Conservation (phyloP, 2,329 filamentous ascomycete genomes). For the Alternaria metachromatica region DNA sequence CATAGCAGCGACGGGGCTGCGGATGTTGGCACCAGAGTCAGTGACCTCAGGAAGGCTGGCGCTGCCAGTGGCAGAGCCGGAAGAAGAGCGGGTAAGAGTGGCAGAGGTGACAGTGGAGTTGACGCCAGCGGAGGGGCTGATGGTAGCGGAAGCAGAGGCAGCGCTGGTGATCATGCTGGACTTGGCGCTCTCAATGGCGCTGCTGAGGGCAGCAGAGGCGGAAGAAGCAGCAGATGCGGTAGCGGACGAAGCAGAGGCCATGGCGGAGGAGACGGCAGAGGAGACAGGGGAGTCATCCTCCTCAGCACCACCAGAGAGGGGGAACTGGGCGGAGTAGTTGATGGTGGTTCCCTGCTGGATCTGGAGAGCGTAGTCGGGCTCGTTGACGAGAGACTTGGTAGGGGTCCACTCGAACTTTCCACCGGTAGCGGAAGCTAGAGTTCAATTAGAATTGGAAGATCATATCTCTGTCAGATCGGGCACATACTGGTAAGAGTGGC, state of each 20-base stretch:
- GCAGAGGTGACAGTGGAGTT: conserved; percentile 38
- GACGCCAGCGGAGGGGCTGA: conserved; percentile 22
- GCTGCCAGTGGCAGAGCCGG: conserved; percentile 22
- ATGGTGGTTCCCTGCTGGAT: conserved; percentile 59
- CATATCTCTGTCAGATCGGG: neutral
- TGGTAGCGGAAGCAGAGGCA: conserved; percentile 34
- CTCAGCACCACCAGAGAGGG: conserved; percentile 42
- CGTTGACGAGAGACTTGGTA: conserved; percentile 50
- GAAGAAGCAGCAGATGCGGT: neutral
- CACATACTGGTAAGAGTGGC: conserved; percentile 57
- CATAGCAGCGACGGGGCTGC: conserved; percentile 50
- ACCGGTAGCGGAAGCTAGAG: conserved; percentile 50
- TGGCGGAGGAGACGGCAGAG: conserved; percentile 21
- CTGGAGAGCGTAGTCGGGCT: conserved; percentile 64
- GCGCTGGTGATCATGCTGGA: conserved; percentile 29
- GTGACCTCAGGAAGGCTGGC: conserved; percentile 18
- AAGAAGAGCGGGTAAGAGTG: conserved; percentile 29
- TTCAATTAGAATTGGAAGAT: conserved; percentile 16
- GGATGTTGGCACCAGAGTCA: conserved; percentile 35
- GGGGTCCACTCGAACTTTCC: conserved; percentile 62
- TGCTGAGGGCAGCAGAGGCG: conserved; percentile 17
- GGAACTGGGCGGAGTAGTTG: conserved; percentile 65
- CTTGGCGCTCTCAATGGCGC: conserved; percentile 18
- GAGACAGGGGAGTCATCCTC: conserved; percentile 19
- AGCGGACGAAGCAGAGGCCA: conserved; percentile 29